Base-by-base conservation (phyloP, 768 basidiomycete species). In the Leccinum truebloodii region DNA sequence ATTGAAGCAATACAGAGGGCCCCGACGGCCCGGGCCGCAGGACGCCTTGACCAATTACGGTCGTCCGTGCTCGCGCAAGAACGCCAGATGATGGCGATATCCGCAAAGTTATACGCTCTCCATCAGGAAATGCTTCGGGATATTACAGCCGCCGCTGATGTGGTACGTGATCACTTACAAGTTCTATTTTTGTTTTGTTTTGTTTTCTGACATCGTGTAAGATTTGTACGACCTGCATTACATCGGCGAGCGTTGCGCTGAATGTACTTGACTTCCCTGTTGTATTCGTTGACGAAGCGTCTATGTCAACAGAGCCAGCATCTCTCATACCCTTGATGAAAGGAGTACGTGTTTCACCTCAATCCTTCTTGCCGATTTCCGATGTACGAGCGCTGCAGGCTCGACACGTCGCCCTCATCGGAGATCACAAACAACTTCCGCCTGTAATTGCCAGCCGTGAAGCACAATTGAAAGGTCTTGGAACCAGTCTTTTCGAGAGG, bases 361-460 rank as follows among this genome's bases (percentile, higher is more conserved):
- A 26, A 55, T 51, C 52, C 54, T 63, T 30, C 32, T 18, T 39
- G 34, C 35, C 26, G 55, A 61, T 34, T 55, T 48, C 55, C 66
- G 63, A 61, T 59, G 39, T 60, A 63, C 63, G 52, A 61, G 55
- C 63, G 61, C 49, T 52, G 22, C 68, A 95, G 93, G 88, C 88
- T 8, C 81, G 79, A 55, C 95, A 97, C 67, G 80, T 93, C 34
- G 85, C 93, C 1, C 83, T 98, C 51, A 95, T 98, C 66, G 95
- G 95, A n/a, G 95, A 98, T 75, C 95, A 98, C 75, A 96, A 96
- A 69, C 95, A 98, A 71, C 80, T 98, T 10, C 94, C 95, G 8
- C 94, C 95, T 0, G 85, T 96, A 62, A 92, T 96, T 59, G 79
- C 85, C 22, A 93, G 90, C 62, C 80, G 81, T 22, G 86, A 92